phyloP scores from a whole-genome alignment of 2,329 filamentous ascomycete species.

The Xylariales sp. region DNA sequence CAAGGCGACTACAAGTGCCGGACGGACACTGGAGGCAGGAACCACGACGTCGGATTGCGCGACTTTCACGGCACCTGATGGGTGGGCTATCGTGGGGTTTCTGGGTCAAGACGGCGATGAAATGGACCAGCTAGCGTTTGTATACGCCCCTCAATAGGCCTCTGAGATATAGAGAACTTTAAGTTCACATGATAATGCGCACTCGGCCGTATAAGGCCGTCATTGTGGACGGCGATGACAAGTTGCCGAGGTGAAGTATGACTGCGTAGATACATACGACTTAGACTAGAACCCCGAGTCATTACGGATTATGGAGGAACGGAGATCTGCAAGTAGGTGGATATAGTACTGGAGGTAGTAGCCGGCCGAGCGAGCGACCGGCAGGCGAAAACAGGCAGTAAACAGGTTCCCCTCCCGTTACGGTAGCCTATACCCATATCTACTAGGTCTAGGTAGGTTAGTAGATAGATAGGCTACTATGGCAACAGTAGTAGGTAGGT shows the following conservation, averaged over 20 bases:
- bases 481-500: too few relatives aligned
- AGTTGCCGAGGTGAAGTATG: background rate
- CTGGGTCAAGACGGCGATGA: constrained; percentile 61
- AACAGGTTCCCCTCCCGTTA: too few relatives aligned
- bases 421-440: too few relatives aligned
- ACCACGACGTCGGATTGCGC: constrained; percentile 60
- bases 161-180: background rate
- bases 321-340: constrained; percentile 3
- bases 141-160: constrained; percentile 57
- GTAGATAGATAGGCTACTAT: too few relatives aligned
- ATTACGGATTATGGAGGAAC: background rate
- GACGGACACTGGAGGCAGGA: constrained; percentile 59
- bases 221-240: background rate
- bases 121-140: constrained; percentile 64
- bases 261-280: background rate
- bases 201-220: background rate
- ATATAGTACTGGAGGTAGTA: background rate
- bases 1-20: constrained; percentile 62
- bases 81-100: constrained; percentile 56
- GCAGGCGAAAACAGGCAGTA: background rate
- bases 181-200: background rate
- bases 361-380: background rate
- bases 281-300: too few relatives aligned
- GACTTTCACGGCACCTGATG: constrained; percentile 52
- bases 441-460: too few relatives aligned